Percentiles rank a stretch among this genome's conserved stretches.
Evolutionary conservation across 495 filamentous ascomycete species (phyloP).

Genomic region (Daldinia decipiens): DNA sequence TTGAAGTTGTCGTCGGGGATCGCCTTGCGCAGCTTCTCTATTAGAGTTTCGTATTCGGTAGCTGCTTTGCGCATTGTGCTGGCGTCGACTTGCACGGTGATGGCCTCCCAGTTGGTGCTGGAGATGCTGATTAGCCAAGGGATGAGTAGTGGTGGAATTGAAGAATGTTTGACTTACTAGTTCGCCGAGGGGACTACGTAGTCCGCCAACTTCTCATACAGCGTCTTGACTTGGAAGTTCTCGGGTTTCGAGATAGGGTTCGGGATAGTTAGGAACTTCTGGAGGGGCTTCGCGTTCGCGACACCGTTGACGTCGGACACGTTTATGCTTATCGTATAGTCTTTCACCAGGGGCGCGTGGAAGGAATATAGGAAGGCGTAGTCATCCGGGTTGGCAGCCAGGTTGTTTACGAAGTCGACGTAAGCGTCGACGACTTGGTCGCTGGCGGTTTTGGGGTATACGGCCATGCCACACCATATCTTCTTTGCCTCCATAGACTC

Average conservation of each 20-base stretch:
- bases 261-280: neutral
- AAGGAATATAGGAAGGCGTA: neutral
- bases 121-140: neutral
- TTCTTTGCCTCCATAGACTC: conserved; percentile 35
- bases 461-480: conserved; percentile 35
- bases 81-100: conserved; percentile 1
- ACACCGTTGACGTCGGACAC: neutral
- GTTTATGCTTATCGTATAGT: conserved; percentile 3
- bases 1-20: conserved; percentile 49
- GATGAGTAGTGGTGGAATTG: neutral
- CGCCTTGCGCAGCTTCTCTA: conserved; percentile 22
- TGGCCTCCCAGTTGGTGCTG: conserved; percentile 1
- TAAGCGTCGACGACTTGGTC: conserved; percentile 40
- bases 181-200: conserved; percentile 23
- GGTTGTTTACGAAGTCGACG: conserved; percentile 39
- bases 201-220: conserved; percentile 37
- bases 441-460: conserved; percentile 9
- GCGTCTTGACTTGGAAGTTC: conserved; percentile 38
- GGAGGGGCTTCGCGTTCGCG: conserved; percentile 1
- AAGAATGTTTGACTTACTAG: conserved; percentile 19
- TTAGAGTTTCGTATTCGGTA: neutral
- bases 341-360: neutral
- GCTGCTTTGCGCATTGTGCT: neutral
- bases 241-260: conserved; percentile 10
- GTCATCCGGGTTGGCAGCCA: conserved; percentile 1